Base-by-base conservation (phyloP, 106 monocot species). In the Ottelia alismoides region DNA sequence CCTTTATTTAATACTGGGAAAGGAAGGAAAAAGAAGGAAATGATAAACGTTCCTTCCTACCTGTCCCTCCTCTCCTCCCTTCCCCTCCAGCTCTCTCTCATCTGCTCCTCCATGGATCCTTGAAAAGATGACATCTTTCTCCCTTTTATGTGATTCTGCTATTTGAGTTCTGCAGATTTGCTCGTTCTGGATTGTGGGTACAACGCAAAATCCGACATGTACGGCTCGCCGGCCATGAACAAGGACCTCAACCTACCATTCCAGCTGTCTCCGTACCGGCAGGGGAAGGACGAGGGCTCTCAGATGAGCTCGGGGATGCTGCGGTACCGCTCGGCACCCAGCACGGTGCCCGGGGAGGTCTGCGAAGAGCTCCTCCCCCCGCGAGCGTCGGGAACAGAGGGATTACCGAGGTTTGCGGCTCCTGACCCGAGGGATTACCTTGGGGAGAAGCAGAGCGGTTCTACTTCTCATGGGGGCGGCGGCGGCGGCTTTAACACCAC, bases 311-410 rank as follows among this genome's bases (percentile, higher is more conserved):
- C 80, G 28, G 76, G 92, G 11, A 30, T 92, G 35, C 78, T 85
- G 25, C 73, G 92, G 25, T 92, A 76, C 58, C 78, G 92, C 24
- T 92, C 85, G 27, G 92, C 92, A 11, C 92, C 92, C 61, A 92
- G 85, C 60, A 60, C 82, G 1, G 56, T 85, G 43, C 58, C 82
- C 22, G 92, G 76, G 2, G 92, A 92, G 27, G 60, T 71, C 20
- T 70, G 72, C 61, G 92, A 82, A 16, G 80, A 84, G 25, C 80
- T 76, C 66, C 63, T 80, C 28, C 72, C 80, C 10, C 67, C 27
- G 1, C 51, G 80, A 12, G 57, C 80, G 2, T 59, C 84, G 19
- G 75, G 7, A 3, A 5, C 31, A 5, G 60, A 48, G 23, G 43
- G 47, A 20, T 84, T 78, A 45, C 47, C 76, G n/a, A 79, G 82